Percentiles rank a stretch among this genome's conserved stretches.
phyloP scores from a whole-genome alignment of 495 filamentous ascomycete genomes.

The Xylaria castorea region DNA sequence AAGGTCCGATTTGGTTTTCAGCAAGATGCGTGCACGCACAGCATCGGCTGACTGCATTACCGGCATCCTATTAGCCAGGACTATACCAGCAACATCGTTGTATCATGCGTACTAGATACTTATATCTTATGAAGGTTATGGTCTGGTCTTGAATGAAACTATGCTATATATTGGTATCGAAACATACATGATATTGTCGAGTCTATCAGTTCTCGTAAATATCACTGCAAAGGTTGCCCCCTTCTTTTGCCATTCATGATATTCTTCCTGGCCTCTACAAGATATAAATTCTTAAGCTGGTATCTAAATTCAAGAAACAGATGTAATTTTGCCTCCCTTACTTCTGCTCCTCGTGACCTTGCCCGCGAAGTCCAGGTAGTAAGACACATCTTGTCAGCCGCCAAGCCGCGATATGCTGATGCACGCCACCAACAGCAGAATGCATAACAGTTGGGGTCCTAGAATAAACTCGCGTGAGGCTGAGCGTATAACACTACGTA shows the following conservation, averaged over 20 bases:
- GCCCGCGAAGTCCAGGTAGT: not conserved
- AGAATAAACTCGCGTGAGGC: constrained; percentile 19
- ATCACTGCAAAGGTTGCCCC: not conserved
- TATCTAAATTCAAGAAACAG: not conserved
- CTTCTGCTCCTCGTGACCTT: not conserved
- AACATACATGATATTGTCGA: not conserved
- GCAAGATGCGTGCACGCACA: not conserved
- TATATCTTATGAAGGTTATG: not conserved
- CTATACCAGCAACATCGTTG: not conserved
- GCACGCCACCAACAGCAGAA: not conserved
- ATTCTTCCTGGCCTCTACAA: not conserved
- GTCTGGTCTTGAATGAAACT: not conserved
- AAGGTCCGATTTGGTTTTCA: not conserved
- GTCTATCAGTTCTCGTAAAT: not conserved
- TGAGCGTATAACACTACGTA: constrained; percentile 2
- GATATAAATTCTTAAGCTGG: not conserved
- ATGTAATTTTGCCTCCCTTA: not conserved
- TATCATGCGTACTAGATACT: not conserved
- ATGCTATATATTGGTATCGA: not conserved
- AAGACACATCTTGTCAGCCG: constrained; percentile 18
- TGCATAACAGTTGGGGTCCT: constrained; percentile 7
- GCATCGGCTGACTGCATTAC: constrained; percentile 1
- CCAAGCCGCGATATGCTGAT: constrained; percentile 22
- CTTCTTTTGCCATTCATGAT: not conserved
- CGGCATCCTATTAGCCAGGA: not conserved